Evolutionary conservation across 192 early-diverging fungal species (phyloP).

Genomic region (Podila minutissima): DNA sequence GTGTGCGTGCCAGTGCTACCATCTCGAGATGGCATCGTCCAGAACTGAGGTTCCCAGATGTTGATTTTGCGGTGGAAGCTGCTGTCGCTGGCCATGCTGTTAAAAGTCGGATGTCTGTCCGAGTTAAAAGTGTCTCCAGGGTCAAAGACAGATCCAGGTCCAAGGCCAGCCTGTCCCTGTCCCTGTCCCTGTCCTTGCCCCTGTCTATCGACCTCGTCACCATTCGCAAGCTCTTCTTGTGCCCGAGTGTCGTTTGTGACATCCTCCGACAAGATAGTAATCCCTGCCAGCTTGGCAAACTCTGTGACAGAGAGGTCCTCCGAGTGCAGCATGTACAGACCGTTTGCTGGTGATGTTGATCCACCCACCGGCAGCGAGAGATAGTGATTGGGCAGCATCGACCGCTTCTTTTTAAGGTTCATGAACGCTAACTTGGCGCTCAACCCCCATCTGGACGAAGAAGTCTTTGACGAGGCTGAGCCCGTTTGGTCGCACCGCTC

Average conservation of each 20-base stretch:
- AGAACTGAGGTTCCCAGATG: constrained; percentile 48
- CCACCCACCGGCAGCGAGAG: constrained; percentile 33
- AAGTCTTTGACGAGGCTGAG: neutral
- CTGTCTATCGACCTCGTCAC: neutral
- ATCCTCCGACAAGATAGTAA: constrained; percentile 37
- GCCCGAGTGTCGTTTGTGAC: neutral
- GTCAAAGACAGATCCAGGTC: neutral
- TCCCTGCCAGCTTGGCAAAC: constrained; percentile 46
- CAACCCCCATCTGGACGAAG: neutral
- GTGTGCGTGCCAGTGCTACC: neutral
- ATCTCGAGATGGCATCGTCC: constrained; percentile 9
- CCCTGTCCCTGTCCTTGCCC: neutral
- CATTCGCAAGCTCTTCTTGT: neutral
- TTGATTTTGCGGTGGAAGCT: constrained; percentile 6
- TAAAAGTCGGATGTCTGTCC: constrained; percentile 12
- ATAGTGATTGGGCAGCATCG: constrained; percentile 20
- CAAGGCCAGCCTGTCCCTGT: neutral
- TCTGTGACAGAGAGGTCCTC: constrained; percentile 40
- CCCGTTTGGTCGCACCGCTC: neutral
- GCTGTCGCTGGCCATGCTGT: constrained; percentile 5
- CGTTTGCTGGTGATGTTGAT: constrained; percentile 3
- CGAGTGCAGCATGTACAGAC: constrained; percentile 29
- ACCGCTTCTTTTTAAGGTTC: constrained; percentile 17
- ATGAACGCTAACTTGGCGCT: constrained; percentile 12
- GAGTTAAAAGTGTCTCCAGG: constrained; percentile 22